Percentiles rank a stretch among this genome's conserved stretches.
phyloP scores from a whole-genome alignment of 2,329 filamentous ascomycete genomes.

The Aureobasidium vineae region DNA sequence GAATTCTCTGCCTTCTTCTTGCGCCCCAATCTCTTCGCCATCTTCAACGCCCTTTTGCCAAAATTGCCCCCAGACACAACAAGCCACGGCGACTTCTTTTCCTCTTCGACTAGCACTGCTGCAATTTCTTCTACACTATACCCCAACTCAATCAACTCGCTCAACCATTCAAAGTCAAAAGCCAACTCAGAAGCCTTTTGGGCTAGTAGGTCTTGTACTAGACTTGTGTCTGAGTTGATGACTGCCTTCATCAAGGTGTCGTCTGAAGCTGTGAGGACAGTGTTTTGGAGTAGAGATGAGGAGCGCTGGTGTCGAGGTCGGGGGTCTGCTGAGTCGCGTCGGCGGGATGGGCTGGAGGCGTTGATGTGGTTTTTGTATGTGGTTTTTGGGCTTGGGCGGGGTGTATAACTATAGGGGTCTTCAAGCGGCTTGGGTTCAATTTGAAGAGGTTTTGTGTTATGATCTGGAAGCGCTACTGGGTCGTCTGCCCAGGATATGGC shows the following conservation, averaged over 20 bases:
- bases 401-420: background rate
- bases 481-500: background rate
- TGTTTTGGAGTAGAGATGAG: background rate
- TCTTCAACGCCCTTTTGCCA: background rate
- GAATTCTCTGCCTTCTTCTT: background rate
- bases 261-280: background rate
- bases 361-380: background rate
- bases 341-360: background rate
- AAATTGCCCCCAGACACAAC: conserved; percentile 5
- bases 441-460: background rate
- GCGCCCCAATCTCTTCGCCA: background rate
- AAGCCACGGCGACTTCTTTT: background rate
- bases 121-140: background rate
- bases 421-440: background rate
- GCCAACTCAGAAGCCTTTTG: background rate
- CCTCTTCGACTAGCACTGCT: background rate
- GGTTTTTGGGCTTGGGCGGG: background rate
- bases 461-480: no score
- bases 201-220: background rate
- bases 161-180: conserved; percentile 9
- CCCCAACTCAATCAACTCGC: background rate
- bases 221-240: background rate
- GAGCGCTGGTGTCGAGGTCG: background rate
- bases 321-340: background rate
- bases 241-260: background rate